These are phyloP conservation scores for Talaromyces sp. DNA, from an alignment of 2,329 filamentous ascomycete species.

Conservation along the genomic window DNA sequence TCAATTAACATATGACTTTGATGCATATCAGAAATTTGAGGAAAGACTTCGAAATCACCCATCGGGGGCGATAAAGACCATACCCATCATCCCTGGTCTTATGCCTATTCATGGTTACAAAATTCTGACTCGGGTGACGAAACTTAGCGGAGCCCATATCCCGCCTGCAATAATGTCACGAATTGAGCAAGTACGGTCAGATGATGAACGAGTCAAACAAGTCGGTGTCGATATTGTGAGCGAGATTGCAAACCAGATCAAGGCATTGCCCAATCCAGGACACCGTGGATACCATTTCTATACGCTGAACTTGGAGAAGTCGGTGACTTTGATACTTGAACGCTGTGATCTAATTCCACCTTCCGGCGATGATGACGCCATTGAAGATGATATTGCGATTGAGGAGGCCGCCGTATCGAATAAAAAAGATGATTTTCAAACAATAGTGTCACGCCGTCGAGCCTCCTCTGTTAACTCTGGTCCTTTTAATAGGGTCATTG, in stretches of 20 bases:
- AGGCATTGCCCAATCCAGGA: conserved; percentile 54
- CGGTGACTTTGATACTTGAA: conserved; percentile 88
- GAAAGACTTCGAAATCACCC: conserved; percentile 69
- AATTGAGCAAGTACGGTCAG: conserved; percentile 44
- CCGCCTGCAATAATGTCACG: conserved; percentile 65
- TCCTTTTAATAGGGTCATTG: conserved; percentile 80
- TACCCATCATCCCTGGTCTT: conserved; percentile 87
- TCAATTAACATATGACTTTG: conserved; percentile 88
- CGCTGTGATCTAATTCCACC: conserved; percentile 73
- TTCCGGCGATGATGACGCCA: conserved; percentile 33
- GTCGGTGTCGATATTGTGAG: conserved; percentile 60
- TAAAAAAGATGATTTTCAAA: conserved; percentile 22
- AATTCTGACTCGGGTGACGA: conserved; percentile 88
- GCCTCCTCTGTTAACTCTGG: conserved; percentile 77
- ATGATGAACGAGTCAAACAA: conserved; percentile 46
- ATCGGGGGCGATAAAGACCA: conserved; percentile 76
- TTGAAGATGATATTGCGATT: conserved; percentile 45
- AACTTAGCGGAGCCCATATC: conserved; percentile 83
- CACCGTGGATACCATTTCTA: conserved; percentile 93
- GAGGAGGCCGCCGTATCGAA: conserved; percentile 23
- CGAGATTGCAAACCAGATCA: conserved; percentile 77
- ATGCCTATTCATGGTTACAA: conserved; percentile 99
- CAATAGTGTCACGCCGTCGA: conserved; percentile 48
- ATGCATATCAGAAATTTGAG: conserved; percentile 78
- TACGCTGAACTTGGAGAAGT: conserved; percentile 92